Evolutionary conservation across 805 yeast genomes (phyloP), one percentile per base, ranked within the genome.

Genomic region (Wickerhamiella musiphila): DNA sequence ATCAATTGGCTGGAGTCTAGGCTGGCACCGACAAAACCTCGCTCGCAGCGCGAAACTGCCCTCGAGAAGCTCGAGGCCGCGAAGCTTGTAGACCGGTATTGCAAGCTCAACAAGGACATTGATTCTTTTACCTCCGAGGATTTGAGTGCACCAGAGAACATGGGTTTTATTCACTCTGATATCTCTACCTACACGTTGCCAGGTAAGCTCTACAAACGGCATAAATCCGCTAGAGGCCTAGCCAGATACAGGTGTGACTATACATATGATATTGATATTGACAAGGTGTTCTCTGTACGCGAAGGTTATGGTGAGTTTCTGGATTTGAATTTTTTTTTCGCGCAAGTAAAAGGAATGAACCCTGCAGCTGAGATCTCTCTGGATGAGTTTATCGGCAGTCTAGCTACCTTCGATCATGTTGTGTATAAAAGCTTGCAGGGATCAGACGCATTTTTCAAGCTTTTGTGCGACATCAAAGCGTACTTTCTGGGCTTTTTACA

Each of bases 1-100:
- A 12, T 15, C 11, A 3, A 16, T 6, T 10, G 13, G 16, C 8
- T 26, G 5, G n/a, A 16, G 26, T 23, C 17, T 15, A 15, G 17
- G 11, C 21, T 29, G 10, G 28, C 21, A 8, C 22, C 30, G 29
- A 54, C 54, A 34, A 59, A 61, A 33, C 53, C n/a, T n/a, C n/a
- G 69, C 39, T 56, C 72, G 1, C 53, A 51, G 12, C 61, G 67
- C 38, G 74, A 74, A 35, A 57, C 71, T 0, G 40, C 69, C 1
- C 37, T 68, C 14, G 84, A 75, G 42, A 72, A 73, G 43, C 79
- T 74, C 51, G 94, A 83, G 48, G 60, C 78, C 6, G 56, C 57
- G 13, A 40, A 49, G 26, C 66, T 83, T 32, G 42, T 66, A 4
- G 54, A 60, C 6, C 63, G 68, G 32, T 70, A 67, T 18, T 8